Conservation (phyloP, 164 flowering plant species). For the Berberis thunbergii region DNA sequence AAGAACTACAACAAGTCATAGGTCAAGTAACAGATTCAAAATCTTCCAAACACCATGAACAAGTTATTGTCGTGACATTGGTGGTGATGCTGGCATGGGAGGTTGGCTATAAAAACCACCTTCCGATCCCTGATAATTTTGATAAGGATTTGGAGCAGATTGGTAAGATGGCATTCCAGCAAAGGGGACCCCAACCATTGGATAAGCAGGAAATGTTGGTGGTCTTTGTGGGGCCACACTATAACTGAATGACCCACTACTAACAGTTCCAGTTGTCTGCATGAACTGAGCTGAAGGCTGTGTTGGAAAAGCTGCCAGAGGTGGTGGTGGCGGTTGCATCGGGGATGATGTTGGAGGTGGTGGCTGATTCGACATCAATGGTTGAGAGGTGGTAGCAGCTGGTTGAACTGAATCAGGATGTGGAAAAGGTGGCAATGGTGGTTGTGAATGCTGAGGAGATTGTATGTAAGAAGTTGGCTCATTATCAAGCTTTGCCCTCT, state of each 20-base stretch:
- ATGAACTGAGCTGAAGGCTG: conserved; percentile 42
- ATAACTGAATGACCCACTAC: conserved; percentile 36
- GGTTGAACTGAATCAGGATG: conserved; percentile 37
- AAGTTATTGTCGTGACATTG: conserved; percentile 51
- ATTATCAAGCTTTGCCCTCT: conserved; percentile 57
- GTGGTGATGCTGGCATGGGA: conserved; percentile 47
- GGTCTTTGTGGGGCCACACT: conserved; percentile 30
- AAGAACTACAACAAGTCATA: no score
- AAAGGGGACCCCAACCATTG: conserved; percentile 31
- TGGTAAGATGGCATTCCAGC: conserved; percentile 34
- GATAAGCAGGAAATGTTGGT: conserved; percentile 35
- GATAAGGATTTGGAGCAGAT: conserved; percentile 36
- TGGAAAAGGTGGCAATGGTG: conserved; percentile 31
- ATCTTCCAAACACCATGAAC: background rate
- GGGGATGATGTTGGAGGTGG: conserved; percentile 58
- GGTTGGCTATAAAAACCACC: conserved; percentile 52
- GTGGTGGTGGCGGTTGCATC: conserved; percentile 23
- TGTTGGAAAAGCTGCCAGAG: conserved; percentile 41
- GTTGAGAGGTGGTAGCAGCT: conserved; percentile 20
- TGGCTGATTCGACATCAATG: conserved; percentile 15
- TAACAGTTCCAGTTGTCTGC: conserved; percentile 44
- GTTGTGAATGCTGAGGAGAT: conserved; percentile 36
- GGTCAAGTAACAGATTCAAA: background rate
- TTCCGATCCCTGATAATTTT: conserved; percentile 40
- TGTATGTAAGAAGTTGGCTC: conserved; percentile 35